Percentiles rank a stretch among this genome's conserved stretches.
Conservation (phyloP, 805 yeast species). For the Wickerhamiella nectarea region DNA sequence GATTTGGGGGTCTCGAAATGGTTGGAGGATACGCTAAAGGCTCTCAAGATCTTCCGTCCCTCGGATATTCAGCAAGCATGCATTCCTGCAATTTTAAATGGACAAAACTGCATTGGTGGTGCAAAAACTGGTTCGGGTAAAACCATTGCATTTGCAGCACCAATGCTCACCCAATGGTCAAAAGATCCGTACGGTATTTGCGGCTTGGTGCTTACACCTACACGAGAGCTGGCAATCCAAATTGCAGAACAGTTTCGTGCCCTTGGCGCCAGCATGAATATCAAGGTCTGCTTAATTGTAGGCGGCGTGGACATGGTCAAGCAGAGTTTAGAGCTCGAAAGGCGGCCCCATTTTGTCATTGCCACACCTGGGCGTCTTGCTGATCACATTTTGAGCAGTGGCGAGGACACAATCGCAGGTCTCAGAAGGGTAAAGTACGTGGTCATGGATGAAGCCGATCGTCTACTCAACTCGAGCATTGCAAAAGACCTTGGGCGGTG, state of each 20-base stretch:
- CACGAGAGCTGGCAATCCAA: slow-evolving; percentile 84
- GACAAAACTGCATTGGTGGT: slow-evolving; percentile 92
- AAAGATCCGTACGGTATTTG: slow-evolving; percentile 87
- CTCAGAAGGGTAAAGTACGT: slow-evolving; percentile 63
- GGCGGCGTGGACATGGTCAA: slow-evolving; percentile 94
- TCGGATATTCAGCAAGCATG: slow-evolving; percentile 79
- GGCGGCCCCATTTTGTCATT: slow-evolving; percentile 81
- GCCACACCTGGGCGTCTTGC: slow-evolving; percentile 97
- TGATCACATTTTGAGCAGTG: slow-evolving; percentile 75
- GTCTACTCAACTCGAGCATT: slow-evolving; percentile 72
- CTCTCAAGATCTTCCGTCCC: slow-evolving; percentile 75
- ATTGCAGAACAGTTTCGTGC: slow-evolving; percentile 96
- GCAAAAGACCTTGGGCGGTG: slow-evolving; percentile 65
- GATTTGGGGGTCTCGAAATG: slow-evolving; percentile 70
- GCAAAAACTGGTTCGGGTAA: slow-evolving; percentile 98
- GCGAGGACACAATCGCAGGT: slow-evolving; percentile 75
- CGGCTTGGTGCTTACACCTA: slow-evolving; percentile 80
- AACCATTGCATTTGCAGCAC: slow-evolving; percentile 95
- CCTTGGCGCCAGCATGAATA: slow-evolving; percentile 76
- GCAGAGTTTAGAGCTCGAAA: slow-evolving; percentile 70
- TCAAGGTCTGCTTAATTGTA: slow-evolving; percentile 68
- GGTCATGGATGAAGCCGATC: slow-evolving; percentile 93
- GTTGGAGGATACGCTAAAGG: slow-evolving; percentile 64
- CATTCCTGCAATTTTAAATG: slow-evolving; percentile 72
- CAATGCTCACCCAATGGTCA: slow-evolving; percentile 89